Percentiles rank a stretch among this genome's conserved stretches.
Evolutionary conservation across 345 rosid genomes (phyloP).

Genomic region (Pistacia integerrima): DNA sequence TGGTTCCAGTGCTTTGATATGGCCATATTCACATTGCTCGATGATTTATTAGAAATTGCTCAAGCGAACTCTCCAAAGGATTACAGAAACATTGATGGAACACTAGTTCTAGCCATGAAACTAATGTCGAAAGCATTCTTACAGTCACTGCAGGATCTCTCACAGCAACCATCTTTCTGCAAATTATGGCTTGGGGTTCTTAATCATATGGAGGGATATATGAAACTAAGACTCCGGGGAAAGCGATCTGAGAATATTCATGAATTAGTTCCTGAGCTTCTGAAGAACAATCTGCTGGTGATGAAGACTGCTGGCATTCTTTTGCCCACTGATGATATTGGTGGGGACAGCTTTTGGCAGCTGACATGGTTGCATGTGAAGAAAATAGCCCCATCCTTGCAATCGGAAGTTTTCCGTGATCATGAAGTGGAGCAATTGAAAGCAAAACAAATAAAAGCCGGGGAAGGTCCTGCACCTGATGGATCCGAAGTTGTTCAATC

Average conservation of each 20-base stretch:
- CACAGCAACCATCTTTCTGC: slow-evolving; percentile 62
- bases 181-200: slow-evolving; percentile 73
- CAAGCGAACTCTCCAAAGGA: slow-evolving; percentile 44
- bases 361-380: slow-evolving; percentile 72
- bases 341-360: slow-evolving; percentile 74
- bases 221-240: slow-evolving; percentile 62
- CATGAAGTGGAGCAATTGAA: slow-evolving; percentile 50
- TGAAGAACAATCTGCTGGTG: slow-evolving; percentile 64
- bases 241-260: slow-evolving; percentile 56
- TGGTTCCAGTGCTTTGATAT: slow-evolving; percentile 77
- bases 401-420: slow-evolving; percentile 61
- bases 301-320: slow-evolving; percentile 69
- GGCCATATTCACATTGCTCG: slow-evolving; percentile 56
- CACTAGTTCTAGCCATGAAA: slow-evolving; percentile 63
- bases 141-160: slow-evolving; percentile 55
- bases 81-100: slow-evolving; percentile 57
- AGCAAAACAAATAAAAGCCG: slow-evolving; percentile 38
- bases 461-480: slow-evolving; percentile 23
- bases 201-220: slow-evolving; percentile 54
- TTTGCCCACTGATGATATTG: slow-evolving; percentile 52
- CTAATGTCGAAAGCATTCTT: slow-evolving; percentile 62
- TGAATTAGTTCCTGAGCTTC: slow-evolving; percentile 66
- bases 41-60: slow-evolving; percentile 49
- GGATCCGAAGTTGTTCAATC: slow-evolving; percentile 21
- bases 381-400: slow-evolving; percentile 56